phyloP scores from a whole-genome alignment of 805 yeast species.

The Saturnispora ahearnii region DNA sequence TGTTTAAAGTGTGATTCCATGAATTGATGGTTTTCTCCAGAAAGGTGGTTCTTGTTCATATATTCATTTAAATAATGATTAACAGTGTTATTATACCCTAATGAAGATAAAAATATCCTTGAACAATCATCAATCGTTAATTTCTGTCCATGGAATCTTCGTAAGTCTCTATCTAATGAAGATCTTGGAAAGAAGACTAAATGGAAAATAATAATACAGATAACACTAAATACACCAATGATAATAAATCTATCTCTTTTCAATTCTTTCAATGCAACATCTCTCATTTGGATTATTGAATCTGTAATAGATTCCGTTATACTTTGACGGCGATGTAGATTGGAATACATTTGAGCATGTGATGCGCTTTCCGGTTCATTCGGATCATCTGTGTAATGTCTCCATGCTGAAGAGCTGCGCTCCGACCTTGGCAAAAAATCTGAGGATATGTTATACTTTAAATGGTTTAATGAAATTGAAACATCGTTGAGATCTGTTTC shows the following conservation, averaged over 20 bases:
- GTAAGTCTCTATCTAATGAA: slow-evolving; percentile 69
- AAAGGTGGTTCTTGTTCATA: slow-evolving; percentile 17
- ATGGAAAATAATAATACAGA: slow-evolving; percentile 48
- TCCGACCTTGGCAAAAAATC: background rate
- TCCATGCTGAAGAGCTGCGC: background rate
- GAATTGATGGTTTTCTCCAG: slow-evolving; percentile 20
- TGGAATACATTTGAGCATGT: background rate
- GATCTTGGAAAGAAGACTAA: slow-evolving; percentile 77
- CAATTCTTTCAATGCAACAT: slow-evolving; percentile 23
- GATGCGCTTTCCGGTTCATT: background rate
- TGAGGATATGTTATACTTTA: background rate
- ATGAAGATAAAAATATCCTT: slow-evolving; percentile 37
- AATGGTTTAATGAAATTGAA: background rate
- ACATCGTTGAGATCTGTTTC: background rate
- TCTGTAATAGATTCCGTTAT: slow-evolving; percentile 23
- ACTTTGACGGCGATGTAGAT: slow-evolving; percentile 3
- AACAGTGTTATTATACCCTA: slow-evolving; percentile 19
- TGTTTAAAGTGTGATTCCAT: slow-evolving; percentile 14
- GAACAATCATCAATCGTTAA: slow-evolving; percentile 64
- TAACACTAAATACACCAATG: slow-evolving; percentile 27
- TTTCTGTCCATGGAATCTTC: slow-evolving; percentile 59
- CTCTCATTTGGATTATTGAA: slow-evolving; percentile 20
- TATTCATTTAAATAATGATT: slow-evolving; percentile 15
- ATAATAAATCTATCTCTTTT: slow-evolving; percentile 29
- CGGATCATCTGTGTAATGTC: slow-evolving; percentile 2